Evolutionary conservation across 495 filamentous ascomycete genomes (phyloP), one percentile per base, ranked within the genome.

Genomic region (Patellaria atrata): DNA sequence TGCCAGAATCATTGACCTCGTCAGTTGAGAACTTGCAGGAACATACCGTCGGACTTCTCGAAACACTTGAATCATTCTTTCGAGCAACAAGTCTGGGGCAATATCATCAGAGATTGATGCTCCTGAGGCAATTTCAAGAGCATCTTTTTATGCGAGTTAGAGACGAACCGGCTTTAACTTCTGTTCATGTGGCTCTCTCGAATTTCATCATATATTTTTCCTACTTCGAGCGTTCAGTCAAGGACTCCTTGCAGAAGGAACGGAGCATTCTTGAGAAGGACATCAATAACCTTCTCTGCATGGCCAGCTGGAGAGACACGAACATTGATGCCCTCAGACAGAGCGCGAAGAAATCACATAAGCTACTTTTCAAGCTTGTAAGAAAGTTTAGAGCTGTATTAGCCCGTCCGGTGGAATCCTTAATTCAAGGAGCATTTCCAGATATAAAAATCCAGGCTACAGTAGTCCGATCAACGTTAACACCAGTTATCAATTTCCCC

Each of bases 261-360:
- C 65, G 82, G 35, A 57, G 58, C 1, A 60, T 65, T 3, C 61
- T 93, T 6, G 85, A 94, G 51, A 91, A 82, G 51, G 68, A 81
- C 29, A 78, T 96, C 64, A 81, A 79, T 44, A 79, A 93, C 41
- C 75, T 94, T 19, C 65, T 96, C 14, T 67, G 86, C 20, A 57
- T 96, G 37, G 82, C 83, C 1, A 92, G 81, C 51, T 96, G 91
- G 91, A 89, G 91, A 50, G 91, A 96, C 45, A 93, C 79, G 15
- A 96, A 93, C 43, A 87, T 99, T 33, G 73, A 79, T 35, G 79
- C 82, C 5, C 58, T 99, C 24, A 66, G 72, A 48, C 85, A 93
- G 40, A 94, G 85, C 55, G 82, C 89, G 1, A 71, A 76, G 50
- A 73, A 78, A 37, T 94, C 87, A 5, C 91, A 96, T 52, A 71